Base-by-base conservation (phyloP, 441 rosid species). In the Rhodomyrtus psidioides region DNA sequence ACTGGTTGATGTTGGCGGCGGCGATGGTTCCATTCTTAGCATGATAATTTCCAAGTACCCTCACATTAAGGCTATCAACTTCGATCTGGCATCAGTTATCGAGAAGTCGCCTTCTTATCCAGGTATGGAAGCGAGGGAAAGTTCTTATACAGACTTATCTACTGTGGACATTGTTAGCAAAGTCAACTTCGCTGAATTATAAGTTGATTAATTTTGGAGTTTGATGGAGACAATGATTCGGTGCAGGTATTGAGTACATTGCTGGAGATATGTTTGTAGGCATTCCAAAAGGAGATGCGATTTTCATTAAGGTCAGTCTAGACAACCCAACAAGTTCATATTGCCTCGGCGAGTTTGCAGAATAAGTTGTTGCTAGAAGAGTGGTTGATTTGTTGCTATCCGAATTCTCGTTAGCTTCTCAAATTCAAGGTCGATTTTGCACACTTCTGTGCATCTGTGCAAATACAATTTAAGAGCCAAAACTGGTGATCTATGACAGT, bases 1-100 rank as follows among this genome's bases (percentile, higher is more conserved):
- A 2, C 54, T 93, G 88, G 92, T 91, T 23, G 95, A 94, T 88
- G 92, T 91, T 46, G 94, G 94, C 12, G 94, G 94, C 17, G 95
- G 95, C 28, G 86, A 89, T 83, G 94, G 97, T 26, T 91, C 91
- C 58, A 46, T 91, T 83, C 94, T 93, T 57, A 83, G 85, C 75
- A 88, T 59, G 90, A 93, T 94, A 62, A 79, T 90, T 58, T 91
- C 93, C 55, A 91, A 86, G 74, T 86, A 91, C 89, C 92, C 92
- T 87, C 42, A 53, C 46, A 89, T 90, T 58, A 91, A 90, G 91
- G 93, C 91, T 42, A 91, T 91, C 87, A 90, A 93, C 90, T 93
- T 88, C 53, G 95, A 93, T 85, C 84, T 91, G 87, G 88, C 91
- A 12, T 60, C 82, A 6, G 88, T 91, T 21, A 87, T 91, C 55